Percentiles rank a stretch among this genome's conserved stretches.
Evolutionary conservation across 164 flowering plant species (phyloP).

Genomic region (Tinospora cordifolia): DNA sequence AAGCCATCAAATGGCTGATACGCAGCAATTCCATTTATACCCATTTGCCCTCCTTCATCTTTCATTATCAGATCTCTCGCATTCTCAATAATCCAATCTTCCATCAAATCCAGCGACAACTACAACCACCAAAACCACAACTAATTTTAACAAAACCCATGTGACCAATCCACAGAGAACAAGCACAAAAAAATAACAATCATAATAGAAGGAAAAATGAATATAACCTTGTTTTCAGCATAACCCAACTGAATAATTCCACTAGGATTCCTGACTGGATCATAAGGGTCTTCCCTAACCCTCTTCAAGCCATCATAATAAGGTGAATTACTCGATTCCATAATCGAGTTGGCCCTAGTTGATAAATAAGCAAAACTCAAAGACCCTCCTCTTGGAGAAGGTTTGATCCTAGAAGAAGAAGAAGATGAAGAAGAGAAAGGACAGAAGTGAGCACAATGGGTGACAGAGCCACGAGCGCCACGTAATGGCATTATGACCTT

Average conservation of each 20-base stretch:
- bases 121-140: conserved; percentile 28
- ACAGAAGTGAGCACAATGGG: too few relatives aligned
- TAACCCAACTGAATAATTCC: conserved; percentile 84
- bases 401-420: too few relatives aligned
- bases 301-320: conserved; percentile 42
- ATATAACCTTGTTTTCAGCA: conserved; percentile 42
- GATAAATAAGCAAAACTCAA: conserved; percentile 50
- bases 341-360: conserved; percentile 45
- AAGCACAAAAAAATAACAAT: conserved; percentile 1
- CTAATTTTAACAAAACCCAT: neutral
- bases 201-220: too few relatives aligned
- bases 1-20: conserved; percentile 79
- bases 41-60: conserved; percentile 33
- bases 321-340: conserved; percentile 38
- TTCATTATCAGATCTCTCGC: conserved; percentile 24
- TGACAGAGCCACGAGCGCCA: too few relatives aligned
- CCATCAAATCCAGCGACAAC: conserved; percentile 73
- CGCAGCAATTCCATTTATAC: conserved; percentile 55
- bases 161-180: conserved; percentile 4
- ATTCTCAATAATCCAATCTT: conserved; percentile 59
- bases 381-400: conserved; percentile 6
- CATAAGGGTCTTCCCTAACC: conserved; percentile 54
- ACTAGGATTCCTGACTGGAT: conserved; percentile 48
- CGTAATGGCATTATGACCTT: too few relatives aligned
- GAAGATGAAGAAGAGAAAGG: too few relatives aligned